Base-by-base conservation (phyloP, 352 stramenopile genomes). In the Globisporangium cederbergense region DNA sequence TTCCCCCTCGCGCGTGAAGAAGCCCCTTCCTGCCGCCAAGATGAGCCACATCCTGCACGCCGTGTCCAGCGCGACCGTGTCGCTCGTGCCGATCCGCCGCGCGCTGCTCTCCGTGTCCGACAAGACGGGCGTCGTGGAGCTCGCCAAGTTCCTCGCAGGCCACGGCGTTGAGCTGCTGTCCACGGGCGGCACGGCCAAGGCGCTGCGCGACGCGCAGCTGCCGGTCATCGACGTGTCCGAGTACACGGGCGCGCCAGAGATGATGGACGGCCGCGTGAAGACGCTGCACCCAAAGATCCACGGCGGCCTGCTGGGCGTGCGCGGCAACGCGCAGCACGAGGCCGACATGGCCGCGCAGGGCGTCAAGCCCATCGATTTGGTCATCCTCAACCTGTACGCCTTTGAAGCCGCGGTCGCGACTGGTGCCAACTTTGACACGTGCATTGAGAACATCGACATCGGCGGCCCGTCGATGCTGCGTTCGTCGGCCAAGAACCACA, bases 391-490 rank as follows among this genome's bases (percentile, higher is more conserved):
- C 78, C 78, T 99, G 34, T 99, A 99, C 80, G 96, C 98, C 16
- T 99, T 99, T 71, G 97, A 99, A 72, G 86, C 89, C 4, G 99
- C 98, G 4, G 97, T 99, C 16, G 90, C 93, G 18, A 88, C 78
- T 36, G 86, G 84, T 45, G 76, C 86, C 25, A 83, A 93, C 65
- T 99, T 99, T 72, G 97, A 98, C 73, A 98, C 97, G 68, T 99
- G 97, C 85, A 98, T 99, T 71, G 98, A 99, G 77, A 99, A 99
- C 85, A 99, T 99, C 73, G 98, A 99, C 76, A 99, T 99, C 79
- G 98, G 98, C 50, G 98, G 98, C 13, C 98, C 98, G 20, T 98
- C 90, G 56, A 99, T 99, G 98, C 82, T 99, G 40, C 94, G 98
- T 53, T 99, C 96, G 50, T 98, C 97, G 34, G 97, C 98, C 58